Evolutionary conservation across 352 stramenopile species (phyloP), one percentile per base, ranked within the genome.

Genomic region (Pythium apleroticum): DNA sequence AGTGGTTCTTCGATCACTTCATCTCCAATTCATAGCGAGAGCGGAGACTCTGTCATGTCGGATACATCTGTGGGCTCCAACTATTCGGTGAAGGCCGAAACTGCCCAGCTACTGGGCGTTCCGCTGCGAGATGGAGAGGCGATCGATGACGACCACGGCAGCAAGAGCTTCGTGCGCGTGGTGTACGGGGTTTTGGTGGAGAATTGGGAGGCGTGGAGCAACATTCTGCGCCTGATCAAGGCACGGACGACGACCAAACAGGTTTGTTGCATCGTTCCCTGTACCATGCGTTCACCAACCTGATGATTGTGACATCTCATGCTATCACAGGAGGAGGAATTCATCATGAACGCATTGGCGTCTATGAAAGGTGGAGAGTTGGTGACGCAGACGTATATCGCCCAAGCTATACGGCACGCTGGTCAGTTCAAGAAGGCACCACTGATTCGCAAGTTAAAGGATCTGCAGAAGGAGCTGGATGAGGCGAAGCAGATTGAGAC

Each of bases 121-220:
- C 82, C 86, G 8, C 71, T 94, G 10, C 76, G 84, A 30, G 81
- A 92, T 57, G 76, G 73, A 12, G 74, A 89, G 24, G 77, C 83
- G n/a, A 72, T 76, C 12, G 73, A 81, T 17, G 75, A 85, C 45
- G 69, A 72, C 10, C 68, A 79, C 15, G 76, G 75, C 20, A 76
- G 75, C 20, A 76, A 76, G 54, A 88, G 76, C 57, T 94, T 94
- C 53, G 77, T 86, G 15, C 73, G 76, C 1, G 73, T 81, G 3
- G 74, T 95, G 14, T 96, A 95, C 37, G 77, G 82, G 5, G 75
- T 93, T 3, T 70, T 96, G n/a, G 82, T 82, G 7, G 84, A 93
- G 52, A 94, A 96, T 52, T 93, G 84, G 84, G 81, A 91, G 52
- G 70, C 81, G 0, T 96, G 88, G 88, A 91, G 81, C 54, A 89